Percentiles rank a stretch among this genome's conserved stretches.
These are phyloP conservation scores for Petunia axillaris DNA, from an alignment of 257 asterid genomes.

Conservation along the genomic window DNA sequence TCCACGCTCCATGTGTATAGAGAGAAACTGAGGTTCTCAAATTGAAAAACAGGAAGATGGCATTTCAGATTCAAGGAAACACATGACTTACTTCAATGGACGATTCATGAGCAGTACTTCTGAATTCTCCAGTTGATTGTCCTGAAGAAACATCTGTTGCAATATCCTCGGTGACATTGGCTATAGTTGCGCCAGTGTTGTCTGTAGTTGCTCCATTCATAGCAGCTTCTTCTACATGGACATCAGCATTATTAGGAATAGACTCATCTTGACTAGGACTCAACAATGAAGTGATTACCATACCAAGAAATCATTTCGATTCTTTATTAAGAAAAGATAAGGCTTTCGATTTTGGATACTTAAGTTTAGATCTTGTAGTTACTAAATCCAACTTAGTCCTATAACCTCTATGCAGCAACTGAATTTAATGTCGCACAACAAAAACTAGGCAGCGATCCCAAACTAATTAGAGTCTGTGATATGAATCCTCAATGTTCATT, in stretches of 20 bases:
- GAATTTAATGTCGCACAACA: not conserved
- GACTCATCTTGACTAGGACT: not conserved
- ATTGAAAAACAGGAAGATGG: too few relatives aligned
- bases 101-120: too few relatives aligned
- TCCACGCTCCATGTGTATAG: not conserved
- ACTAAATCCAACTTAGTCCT: not conserved
- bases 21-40: not conserved
- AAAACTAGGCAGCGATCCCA: too few relatives aligned
- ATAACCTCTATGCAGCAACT: not conserved
- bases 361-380: not conserved
- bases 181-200: not conserved
- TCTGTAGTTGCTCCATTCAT: not conserved
- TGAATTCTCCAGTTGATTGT: too few relatives aligned
- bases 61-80: too few relatives aligned
- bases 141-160: too few relatives aligned
- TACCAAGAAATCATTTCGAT: not conserved
- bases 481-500: too few relatives aligned
- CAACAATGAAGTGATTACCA: not conserved
- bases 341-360: not conserved
- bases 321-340: not conserved
- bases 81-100: too few relatives aligned
- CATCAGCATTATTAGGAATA: too few relatives aligned
- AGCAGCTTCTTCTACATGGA: not conserved
- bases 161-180: not conserved
- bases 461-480: too few relatives aligned